Conservation (phyloP, 2,329 filamentous ascomycete genomes). For the Neonectria hederae region DNA sequence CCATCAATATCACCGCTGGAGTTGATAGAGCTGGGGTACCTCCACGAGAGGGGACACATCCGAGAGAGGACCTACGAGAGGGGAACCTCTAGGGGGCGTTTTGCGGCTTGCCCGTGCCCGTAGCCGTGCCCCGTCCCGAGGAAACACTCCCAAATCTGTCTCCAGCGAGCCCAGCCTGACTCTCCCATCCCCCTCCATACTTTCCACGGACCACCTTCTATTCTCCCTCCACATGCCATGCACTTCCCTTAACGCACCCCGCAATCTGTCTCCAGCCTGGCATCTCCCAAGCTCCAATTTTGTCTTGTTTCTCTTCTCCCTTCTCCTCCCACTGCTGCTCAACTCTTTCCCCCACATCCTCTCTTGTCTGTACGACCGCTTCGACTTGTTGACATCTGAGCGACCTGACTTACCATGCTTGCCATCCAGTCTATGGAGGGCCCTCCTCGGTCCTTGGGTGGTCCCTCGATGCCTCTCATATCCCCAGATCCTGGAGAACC, state of each 20-base stretch:
- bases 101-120: slow-evolving; percentile 35
- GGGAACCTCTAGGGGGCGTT: slow-evolving; percentile 28
- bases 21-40: slow-evolving; percentile 24
- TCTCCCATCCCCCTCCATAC: slow-evolving; percentile 19
- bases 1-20: slow-evolving; percentile 19
- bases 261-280: slow-evolving; percentile 41
- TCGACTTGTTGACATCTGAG: slow-evolving; percentile 30
- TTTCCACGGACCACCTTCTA: slow-evolving; percentile 40
- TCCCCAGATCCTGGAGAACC: slow-evolving; percentile 59
- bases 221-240: slow-evolving; percentile 42
- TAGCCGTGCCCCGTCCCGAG: slow-evolving; percentile 24
- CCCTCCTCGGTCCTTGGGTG: slow-evolving; percentile 45
- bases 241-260: slow-evolving; percentile 41
- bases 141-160: slow-evolving; percentile 14
- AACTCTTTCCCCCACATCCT: slow-evolving; percentile 33
- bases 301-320: slow-evolving; percentile 34
- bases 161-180: slow-evolving; percentile 10
- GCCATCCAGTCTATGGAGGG: slow-evolving; percentile 64
- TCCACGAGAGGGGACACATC: slow-evolving; percentile 33
- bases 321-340: slow-evolving; percentile 31
- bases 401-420: slow-evolving; percentile 55
- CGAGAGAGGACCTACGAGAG: slow-evolving; percentile 19
- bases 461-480: slow-evolving; percentile 39
- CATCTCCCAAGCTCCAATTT: slow-evolving; percentile 43
- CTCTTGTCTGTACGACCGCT: slow-evolving; percentile 21